Evolutionary conservation across 108 stramenopile genomes (phyloP), one percentile per base, ranked within the genome.

Genomic region (Hondaea fermentalgiana): DNA sequence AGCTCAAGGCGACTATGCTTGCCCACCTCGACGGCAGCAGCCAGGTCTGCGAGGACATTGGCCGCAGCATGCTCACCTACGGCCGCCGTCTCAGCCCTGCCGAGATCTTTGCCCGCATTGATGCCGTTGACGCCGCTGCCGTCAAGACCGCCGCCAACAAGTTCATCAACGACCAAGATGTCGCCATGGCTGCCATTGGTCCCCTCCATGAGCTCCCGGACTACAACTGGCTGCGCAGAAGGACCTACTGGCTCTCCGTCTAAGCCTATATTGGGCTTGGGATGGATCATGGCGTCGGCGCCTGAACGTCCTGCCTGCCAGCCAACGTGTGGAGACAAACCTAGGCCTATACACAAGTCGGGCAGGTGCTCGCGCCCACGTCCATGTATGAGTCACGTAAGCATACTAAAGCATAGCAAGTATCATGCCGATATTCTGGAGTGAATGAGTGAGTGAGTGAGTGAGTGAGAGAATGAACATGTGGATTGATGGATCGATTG

Each of bases 11-110:
- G 53, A 97, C 95, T 90, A 96, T 99, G 97, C 91, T 98, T 58
- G 97, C 97, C 96, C 96, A 96, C 59, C 93, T 99, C 58, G 99
- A 99, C 91, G 97, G 97, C 72, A 95, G 98, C 90, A 94, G 96
- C 72, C 96, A 96, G 83, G 97, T 98, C 10, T 97, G 96, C 72
- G 99, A 99, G 93, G 99, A 99, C 91, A 98, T 99, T 90, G 99
- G 99, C 47, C 96, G 99, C 47, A 98, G 98, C 72, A 89, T 99
- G 89, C 94, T 99, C 88, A 98, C 98, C 47, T 99, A 99, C 92
- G 98, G 97, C 89, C 95, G 99, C 58, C 94, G 99, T 57, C 95
- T 99, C 96, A 97, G 98, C 5, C 95, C 97, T 8, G 98, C 98
- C 59, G 99, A 99, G 92, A 95, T 98, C 90, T 98, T 98, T 89